Base-by-base conservation (phyloP, 225 moss, liverwort and hornwort genomes). In the Sphagnum contortum region DNA sequence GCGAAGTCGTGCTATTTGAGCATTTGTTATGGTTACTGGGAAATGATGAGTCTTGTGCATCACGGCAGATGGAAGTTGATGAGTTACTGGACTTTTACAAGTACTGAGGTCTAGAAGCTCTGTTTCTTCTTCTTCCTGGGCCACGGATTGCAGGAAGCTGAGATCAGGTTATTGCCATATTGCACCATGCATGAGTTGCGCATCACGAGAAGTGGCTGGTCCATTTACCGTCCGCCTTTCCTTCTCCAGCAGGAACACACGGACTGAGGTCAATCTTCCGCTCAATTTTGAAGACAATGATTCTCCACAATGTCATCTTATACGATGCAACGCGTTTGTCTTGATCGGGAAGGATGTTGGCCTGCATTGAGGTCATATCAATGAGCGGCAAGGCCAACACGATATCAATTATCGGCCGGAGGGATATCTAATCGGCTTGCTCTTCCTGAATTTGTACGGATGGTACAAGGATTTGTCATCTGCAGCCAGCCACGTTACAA, bases 1-100 rank as follows among this genome's bases (percentile, higher is more conserved):
- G 82, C 47, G 78, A 82, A 68, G 78, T 82, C 3, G 82, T 82
- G 2, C 57, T 82, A 11, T 82, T 82, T 63, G 75, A 82, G 75
- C 82, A 82, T 54, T 64, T 79, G 55, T n/a, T 82, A 59, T 78
- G 82, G 78, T 75, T 73, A 4, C 75, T 82, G 9, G 58, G 69
- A 5, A 68, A 12, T 2, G 75, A 78, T 59, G 73, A 82, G n/a
- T 73, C 75, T 2, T 29, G 29, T 29, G 75, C 75, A 14, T 69
- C 78, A 3, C 75, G 75, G 5, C 82, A 75, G 45, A 60, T 66
- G 63, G 82, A 79, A 57, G 75, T 55, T 6, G 73, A 82, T 3
- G 78, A 82, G 68, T 68, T 82, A 44, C 70, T 82, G 45, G 68
- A 75, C 48, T 78, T 57, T 10, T 82, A 82, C 74, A 81, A 81